Conservation (phyloP, 805 yeast genomes). For the Hanseniaspora taiwanica region DNA sequence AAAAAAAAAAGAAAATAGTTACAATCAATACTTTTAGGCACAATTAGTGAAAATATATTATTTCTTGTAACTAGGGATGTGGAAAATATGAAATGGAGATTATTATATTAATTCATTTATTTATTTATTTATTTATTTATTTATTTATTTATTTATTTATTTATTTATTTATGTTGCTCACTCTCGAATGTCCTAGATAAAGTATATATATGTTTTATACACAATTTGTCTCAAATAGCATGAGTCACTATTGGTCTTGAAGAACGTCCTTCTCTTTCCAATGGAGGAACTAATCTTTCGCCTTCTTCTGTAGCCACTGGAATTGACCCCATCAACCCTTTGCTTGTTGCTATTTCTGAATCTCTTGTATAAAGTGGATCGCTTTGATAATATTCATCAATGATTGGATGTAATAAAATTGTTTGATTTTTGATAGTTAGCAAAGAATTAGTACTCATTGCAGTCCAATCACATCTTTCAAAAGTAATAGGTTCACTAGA, state of each 20-base stretch:
- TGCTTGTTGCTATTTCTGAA: conserved; percentile 71
- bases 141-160: too few relatives aligned
- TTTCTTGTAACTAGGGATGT: too few relatives aligned
- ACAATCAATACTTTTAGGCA: too few relatives aligned
- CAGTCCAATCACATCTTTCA: conserved; percentile 94
- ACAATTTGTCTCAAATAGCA: not conserved
- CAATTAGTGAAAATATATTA: too few relatives aligned
- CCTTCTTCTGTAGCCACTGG: conserved; percentile 39
- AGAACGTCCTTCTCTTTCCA: conserved; percentile 63
- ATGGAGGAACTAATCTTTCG: conserved; percentile 48
- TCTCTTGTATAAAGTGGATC: conserved; percentile 60
- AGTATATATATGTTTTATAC: not conserved
- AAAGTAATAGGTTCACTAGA: conserved; percentile 95
- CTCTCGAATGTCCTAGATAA: not conserved
- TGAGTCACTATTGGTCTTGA: conserved; percentile 16
- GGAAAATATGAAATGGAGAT: too few relatives aligned
- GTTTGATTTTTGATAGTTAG: conserved; percentile 75
- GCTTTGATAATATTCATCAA: conserved; percentile 74
- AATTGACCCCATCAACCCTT: conserved; percentile 87
- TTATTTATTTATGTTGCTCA: too few relatives aligned
- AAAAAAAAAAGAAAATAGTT: too few relatives aligned
- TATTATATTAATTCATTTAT: too few relatives aligned
- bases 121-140: too few relatives aligned
- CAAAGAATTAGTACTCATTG: conserved; percentile 86
- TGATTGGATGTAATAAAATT: conserved; percentile 79